These are phyloP conservation scores for Pulveroboletus sp. DNA, from an alignment of 768 basidiomycete species.

Conservation along the genomic window DNA sequence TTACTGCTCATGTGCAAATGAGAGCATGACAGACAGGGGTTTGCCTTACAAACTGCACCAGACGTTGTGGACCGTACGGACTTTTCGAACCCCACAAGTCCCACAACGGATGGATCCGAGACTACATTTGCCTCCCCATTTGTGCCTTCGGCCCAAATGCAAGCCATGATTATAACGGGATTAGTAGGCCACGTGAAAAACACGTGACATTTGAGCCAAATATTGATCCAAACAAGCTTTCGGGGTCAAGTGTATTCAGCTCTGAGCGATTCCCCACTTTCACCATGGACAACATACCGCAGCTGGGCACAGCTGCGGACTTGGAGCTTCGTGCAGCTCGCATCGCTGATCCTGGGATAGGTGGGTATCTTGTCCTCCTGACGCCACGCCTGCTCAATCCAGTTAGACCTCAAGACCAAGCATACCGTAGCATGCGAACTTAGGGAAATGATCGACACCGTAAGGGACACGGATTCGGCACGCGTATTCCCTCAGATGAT, in stretches of 20 bases:
- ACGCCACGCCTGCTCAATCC: neutral
- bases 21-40: too few relatives aligned
- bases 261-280: neutral
- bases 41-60: too few relatives aligned
- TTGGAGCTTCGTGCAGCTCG: slow-evolving; percentile 68
- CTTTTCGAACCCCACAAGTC: too few relatives aligned
- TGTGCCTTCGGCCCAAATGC: too few relatives aligned
- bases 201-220: slow-evolving; percentile 34
- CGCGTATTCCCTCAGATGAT: slow-evolving; percentile 70
- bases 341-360: slow-evolving; percentile 72
- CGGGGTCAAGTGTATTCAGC: slow-evolving; percentile 19
- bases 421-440: slow-evolving; percentile 71
- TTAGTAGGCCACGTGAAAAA: slow-evolving; percentile 23
- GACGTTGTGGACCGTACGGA: too few relatives aligned
- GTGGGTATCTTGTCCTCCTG: slow-evolving; percentile 33
- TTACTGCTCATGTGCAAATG: too few relatives aligned
- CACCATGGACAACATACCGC: slow-evolving; percentile 43
- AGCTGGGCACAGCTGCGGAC: slow-evolving; percentile 49
- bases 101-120: too few relatives aligned
- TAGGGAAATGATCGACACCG: slow-evolving; percentile 75
- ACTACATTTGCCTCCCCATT: too few relatives aligned
- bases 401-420: slow-evolving; percentile 66
- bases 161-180: too few relatives aligned
- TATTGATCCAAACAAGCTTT: slow-evolving; percentile 30
- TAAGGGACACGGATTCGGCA: slow-evolving; percentile 68